Conservation (phyloP, 2,329 filamentous ascomycete genomes). For the Colletotrichum paranaense region DNA sequence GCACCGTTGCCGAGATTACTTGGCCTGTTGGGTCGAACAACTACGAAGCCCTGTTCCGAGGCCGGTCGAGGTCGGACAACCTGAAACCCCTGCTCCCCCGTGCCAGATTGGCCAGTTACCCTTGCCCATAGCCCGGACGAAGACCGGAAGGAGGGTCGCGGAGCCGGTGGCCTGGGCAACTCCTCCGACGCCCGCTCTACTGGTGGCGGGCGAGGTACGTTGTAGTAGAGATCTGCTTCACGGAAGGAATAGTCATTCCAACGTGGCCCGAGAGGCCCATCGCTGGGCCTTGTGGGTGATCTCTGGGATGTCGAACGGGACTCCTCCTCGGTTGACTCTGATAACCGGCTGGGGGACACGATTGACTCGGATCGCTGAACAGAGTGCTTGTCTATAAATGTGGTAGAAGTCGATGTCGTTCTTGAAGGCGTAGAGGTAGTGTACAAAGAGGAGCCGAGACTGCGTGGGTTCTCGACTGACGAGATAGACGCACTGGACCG, state of each 20-base stretch:
- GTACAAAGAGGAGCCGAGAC: conserved; percentile 12
- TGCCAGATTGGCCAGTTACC: conserved; percentile 10
- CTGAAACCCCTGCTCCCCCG: conserved; percentile 8
- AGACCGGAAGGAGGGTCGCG: conserved; percentile 10
- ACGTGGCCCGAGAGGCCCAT: conserved; percentile 38
- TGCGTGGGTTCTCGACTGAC: conserved; percentile 7
- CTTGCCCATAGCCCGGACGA: conserved; percentile 23
- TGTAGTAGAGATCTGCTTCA: conserved; percentile 49
- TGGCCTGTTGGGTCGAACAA: conserved; percentile 15
- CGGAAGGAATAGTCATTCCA: conserved; percentile 50
- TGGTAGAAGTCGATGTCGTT: conserved; percentile 4
- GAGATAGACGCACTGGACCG: conserved; percentile 26
- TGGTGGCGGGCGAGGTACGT: conserved; percentile 1
- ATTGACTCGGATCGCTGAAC: background rate
- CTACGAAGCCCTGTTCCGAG: conserved; percentile 19
- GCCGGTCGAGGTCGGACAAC: background rate
- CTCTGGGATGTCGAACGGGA: background rate
- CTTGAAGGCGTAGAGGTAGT: background rate
- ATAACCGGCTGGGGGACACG: conserved; percentile 13
- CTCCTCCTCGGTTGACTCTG: conserved; percentile 11
- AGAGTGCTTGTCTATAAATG: conserved; percentile 4
- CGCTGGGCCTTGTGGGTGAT: conserved; percentile 5
- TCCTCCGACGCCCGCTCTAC: conserved; percentile 15
- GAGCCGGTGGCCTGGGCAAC: background rate
- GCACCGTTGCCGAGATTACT: background rate